These are phyloP conservation scores for Colletotrichum gigasporum DNA, from an alignment of 2,329 filamentous ascomycete genomes.

Conservation along the genomic window DNA sequence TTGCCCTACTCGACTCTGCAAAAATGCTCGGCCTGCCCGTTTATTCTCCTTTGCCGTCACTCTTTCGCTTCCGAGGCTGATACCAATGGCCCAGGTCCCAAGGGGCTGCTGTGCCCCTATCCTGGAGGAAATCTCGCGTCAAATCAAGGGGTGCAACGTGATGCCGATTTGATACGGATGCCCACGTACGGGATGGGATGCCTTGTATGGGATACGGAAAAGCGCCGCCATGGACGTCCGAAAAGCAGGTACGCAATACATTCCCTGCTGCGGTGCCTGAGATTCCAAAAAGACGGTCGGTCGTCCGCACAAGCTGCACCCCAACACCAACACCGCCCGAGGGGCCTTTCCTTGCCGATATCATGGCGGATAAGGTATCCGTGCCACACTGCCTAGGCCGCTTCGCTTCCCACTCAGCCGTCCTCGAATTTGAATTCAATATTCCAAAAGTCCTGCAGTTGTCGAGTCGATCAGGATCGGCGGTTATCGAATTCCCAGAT, in stretches of 20 bases:
- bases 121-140: constrained; percentile 2
- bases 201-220: neutral
- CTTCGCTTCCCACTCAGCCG: neutral
- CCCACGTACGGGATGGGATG: neutral
- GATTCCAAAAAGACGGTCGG: neutral
- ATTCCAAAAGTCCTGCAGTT: neutral
- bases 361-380: constrained; percentile 6
- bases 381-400: neutral
- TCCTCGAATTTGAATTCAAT: neutral
- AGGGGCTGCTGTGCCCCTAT: constrained; percentile 3
- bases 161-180: constrained; percentile 15
- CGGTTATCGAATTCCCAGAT: too few species aligned
- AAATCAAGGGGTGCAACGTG: constrained; percentile 14
- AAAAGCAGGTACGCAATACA: neutral
- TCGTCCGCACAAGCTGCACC: neutral
- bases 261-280: neutral
- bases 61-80: neutral
- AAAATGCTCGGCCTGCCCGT: neutral
- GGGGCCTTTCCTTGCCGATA: constrained; percentile 9
- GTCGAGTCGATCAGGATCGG: too few species aligned
- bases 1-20: too few species aligned
- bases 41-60: constrained; percentile 8
- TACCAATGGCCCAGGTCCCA: neutral
- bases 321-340: neutral
- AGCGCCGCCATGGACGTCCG: neutral